Conservation (phyloP, 768 basidiomycete genomes). For the Cystobasidiopsis lactophilus region DNA sequence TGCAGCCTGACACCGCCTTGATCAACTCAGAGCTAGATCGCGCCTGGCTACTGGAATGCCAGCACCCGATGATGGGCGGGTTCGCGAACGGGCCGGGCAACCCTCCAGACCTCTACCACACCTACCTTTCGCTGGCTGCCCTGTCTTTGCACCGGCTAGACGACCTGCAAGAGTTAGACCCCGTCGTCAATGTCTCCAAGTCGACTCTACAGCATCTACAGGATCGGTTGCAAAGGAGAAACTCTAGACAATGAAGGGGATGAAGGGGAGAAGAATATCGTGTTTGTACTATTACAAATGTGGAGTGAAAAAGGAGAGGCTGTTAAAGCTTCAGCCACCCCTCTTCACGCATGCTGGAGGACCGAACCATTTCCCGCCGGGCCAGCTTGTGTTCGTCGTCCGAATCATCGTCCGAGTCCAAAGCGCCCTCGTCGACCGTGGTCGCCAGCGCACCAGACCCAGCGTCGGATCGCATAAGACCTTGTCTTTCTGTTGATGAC, state of each 20-base stretch:
- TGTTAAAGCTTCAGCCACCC: too few relatives aligned
- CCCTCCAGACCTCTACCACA: constrained; percentile 79
- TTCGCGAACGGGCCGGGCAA: constrained; percentile 65
- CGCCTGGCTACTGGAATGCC: constrained; percentile 37
- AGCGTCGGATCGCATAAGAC: neutral
- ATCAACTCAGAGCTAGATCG: neutral
- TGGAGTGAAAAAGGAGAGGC: too few relatives aligned
- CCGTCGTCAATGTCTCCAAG: constrained; percentile 44
- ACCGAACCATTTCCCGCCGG: too few relatives aligned
- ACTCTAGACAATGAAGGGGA: too few relatives aligned
- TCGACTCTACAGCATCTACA: constrained; percentile 28
- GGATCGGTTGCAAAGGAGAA: neutral
- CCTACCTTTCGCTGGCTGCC: constrained; percentile 70
- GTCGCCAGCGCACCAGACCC: neutral
- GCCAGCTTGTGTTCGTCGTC: too few relatives aligned
- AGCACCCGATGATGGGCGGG: constrained; percentile 62
- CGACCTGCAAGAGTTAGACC: constrained; percentile 41
- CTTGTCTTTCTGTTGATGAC: neutral
- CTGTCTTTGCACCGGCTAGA: constrained; percentile 42
- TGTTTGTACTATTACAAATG: too few relatives aligned
- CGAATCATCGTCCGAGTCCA: too few relatives aligned
- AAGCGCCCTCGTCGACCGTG: neutral
- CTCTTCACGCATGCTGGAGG: too few relatives aligned
- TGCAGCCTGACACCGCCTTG: neutral
- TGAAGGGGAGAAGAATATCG: too few relatives aligned